These are phyloP conservation scores for Tarenaya hassleriana DNA, from an alignment of 345 rosid genomes.

Conservation along the genomic window DNA sequence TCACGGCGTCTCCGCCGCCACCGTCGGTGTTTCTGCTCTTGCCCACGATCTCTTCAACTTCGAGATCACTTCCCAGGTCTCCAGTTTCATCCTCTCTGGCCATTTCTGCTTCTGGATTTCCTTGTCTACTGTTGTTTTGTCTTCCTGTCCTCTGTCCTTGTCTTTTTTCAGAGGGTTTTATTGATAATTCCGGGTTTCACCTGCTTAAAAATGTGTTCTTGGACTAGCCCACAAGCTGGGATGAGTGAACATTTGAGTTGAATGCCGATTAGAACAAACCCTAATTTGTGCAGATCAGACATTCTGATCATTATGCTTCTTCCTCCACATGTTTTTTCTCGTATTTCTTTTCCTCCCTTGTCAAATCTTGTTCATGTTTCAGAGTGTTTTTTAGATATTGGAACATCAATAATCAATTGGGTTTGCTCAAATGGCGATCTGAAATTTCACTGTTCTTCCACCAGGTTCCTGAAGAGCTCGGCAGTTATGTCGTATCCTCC, in stretches of 20 bases:
- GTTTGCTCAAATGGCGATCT: conserved; percentile 7
- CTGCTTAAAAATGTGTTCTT: neutral
- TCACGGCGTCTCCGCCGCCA: conserved; percentile 47
- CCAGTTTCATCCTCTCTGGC: neutral
- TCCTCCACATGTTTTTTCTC: no score
- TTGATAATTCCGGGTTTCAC: neutral
- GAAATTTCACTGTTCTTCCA: neutral
- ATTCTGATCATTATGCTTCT: neutral
- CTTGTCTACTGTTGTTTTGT: neutral
- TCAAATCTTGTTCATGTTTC: neutral
- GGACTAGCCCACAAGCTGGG: neutral
- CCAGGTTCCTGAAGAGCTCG: conserved; percentile 75
- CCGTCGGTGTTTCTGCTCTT: conserved; percentile 71
- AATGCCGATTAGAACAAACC: no score
- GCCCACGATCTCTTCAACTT: conserved; percentile 67
- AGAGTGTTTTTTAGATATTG: neutral
- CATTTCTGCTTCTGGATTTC: neutral
- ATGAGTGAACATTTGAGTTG: conserved; percentile 7
- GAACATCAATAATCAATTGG: no score
- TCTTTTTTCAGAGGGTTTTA: neutral
- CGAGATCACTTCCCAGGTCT: conserved; percentile 74
- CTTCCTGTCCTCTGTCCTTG: neutral
- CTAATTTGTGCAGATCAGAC: neutral
- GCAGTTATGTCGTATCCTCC: conserved; percentile 61
- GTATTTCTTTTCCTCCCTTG: neutral